Base-by-base conservation (phyloP, 805 yeast species). In the Suhomyces pyralidae region DNA sequence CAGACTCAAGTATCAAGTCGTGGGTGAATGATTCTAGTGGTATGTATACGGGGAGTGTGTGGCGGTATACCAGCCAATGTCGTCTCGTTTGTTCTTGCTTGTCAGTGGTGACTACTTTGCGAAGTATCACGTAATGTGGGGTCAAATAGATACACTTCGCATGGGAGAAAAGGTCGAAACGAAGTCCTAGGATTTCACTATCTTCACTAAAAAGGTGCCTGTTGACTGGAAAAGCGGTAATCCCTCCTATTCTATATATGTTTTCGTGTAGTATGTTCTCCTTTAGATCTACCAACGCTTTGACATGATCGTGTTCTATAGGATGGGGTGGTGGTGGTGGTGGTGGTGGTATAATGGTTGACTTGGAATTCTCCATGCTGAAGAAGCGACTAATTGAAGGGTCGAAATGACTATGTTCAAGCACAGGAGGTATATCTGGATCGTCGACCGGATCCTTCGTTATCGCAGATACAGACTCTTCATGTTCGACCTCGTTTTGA, bases 151-250 rank as follows among this genome's bases (percentile, higher is more conserved):
- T 44, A 20, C 34, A 15, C 36, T 64, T 64, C 2, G 51, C 32
- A 14, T 58, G 55, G 2, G 68, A 61, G 55, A 69, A 74, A 2
- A 73, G 58, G 53, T 81, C 86, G 58, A 80, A 80, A n/a, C 86
- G 62, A 6, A 81, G 55, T 0, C 86, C 86, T 28, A 81, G 54
- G 34, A 73, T 61, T 9, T 64, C 61, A 8, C 68, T 72, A 40
- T 57, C 61, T 0, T 58, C 52, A 9, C 61, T 69, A 46, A 69
- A 68, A 22, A 69, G 52, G 17, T 53, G 53, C 51, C 68, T 69
- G 55, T 78, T 78, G 42, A 81, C 69, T 0, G 83, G 81, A 51
- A 81, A 81, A 0, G 78, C 78, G 0, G 85, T 81, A 28, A 78
- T 59, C 1, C 84, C 84, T 6, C 74, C 78, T 52, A 81, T 59